Evolutionary conservation across 225 moss, liverwort and hornwort species (phyloP).

Genomic region (Asterella californica): DNA sequence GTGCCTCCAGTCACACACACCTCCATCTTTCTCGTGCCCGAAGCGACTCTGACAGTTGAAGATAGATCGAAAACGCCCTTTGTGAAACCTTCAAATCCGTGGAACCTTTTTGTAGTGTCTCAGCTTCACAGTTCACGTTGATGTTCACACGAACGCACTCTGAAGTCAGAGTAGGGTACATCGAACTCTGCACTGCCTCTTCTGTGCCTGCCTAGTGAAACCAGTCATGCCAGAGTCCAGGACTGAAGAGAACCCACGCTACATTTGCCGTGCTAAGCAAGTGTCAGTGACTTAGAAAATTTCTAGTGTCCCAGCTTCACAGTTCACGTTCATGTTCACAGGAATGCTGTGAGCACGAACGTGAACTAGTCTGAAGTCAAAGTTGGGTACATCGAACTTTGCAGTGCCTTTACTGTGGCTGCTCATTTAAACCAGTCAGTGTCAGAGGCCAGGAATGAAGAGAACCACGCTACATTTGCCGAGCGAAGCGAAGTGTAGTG

Average conservation of each 20-base stretch:
- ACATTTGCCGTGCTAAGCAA: not conserved
- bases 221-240: not conserved
- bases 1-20: constrained; percentile 94
- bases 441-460: not conserved
- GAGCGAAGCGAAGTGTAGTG: not conserved
- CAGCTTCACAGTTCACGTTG: not conserved
- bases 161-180: not conserved
- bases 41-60: not conserved
- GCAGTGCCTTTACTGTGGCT: not conserved
- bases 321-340: not conserved
- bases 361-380: not conserved
- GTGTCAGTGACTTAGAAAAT: not conserved
- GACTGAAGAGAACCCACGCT: not conserved
- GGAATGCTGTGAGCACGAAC: no score
- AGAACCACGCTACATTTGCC: not conserved
- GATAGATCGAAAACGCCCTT: not conserved
- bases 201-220: not conserved
- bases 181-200: not conserved
- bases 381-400: not conserved
- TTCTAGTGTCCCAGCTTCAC: not conserved
- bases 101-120: not conserved
- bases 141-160: not conserved
- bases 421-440: not conserved
- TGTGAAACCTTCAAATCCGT: not conserved
- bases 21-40: constrained; percentile 32